A percentile compares a stretch with the other conserved stretches of the same genome.
These are phyloP conservation scores for Penicillium concentricum DNA, from an alignment of 2,329 filamentous ascomycete species.

Conservation along the genomic window DNA sequence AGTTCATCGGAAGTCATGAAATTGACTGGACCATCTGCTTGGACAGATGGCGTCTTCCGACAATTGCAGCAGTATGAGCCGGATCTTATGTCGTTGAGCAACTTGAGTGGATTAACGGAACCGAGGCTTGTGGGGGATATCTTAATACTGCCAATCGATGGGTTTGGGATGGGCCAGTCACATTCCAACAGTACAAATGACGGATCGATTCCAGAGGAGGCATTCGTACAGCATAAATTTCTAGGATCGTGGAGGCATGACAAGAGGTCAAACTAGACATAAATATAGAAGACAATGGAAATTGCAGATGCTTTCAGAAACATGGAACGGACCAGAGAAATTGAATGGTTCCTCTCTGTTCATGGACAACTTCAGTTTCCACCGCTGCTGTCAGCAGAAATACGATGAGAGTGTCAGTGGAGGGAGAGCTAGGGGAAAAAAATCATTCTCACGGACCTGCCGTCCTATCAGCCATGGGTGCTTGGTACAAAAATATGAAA, in stretches of 20 bases:
- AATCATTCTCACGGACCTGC: no score
- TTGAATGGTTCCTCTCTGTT: no score
- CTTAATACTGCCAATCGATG: not conserved
- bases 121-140: not conserved
- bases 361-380: not conserved
- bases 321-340: not conserved
- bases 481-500: no score
- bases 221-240: not conserved
- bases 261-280: not conserved
- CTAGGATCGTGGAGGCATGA: not conserved
- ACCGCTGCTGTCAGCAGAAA: no score
- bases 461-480: no score
- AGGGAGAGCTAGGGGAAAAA: no score
- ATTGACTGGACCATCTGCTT: not conserved
- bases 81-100: not conserved
- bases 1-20: not conserved
- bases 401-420: no score
- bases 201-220: not conserved
- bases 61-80: not conserved
- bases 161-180: not conserved
- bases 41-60: not conserved
- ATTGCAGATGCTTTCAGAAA: not conserved
- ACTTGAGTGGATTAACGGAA: not conserved
- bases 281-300: not conserved
- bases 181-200: not conserved